phyloP scores from a whole-genome alignment of 2,329 filamentous ascomycete species.

The Dothistroma pini region DNA sequence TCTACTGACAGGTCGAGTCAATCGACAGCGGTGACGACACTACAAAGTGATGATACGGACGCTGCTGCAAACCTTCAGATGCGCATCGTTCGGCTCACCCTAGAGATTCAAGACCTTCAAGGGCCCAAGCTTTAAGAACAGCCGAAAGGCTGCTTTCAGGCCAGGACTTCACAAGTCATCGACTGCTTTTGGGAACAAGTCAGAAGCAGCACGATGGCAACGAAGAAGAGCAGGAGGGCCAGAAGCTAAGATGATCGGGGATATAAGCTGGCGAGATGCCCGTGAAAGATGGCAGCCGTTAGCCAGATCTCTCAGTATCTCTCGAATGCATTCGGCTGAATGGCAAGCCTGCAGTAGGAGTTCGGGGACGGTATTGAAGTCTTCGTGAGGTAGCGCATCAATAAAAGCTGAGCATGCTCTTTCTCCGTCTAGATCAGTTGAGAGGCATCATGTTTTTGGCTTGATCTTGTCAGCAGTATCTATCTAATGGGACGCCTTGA shows the following conservation, averaged over 20 bases:
- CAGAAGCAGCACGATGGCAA: neutral
- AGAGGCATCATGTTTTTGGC: neutral
- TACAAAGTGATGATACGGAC: neutral
- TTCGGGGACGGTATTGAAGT: too few relatives aligned
- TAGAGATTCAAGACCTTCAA: neutral
- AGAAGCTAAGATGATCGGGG: neutral
- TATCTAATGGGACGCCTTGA: constrained; percentile 94
- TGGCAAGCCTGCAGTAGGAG: neutral
- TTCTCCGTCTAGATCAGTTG: too few relatives aligned
- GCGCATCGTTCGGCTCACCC: neutral
- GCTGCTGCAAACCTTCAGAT: neutral
- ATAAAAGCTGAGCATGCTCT: neutral
- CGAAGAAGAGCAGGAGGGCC: neutral
- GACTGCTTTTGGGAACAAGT: neutral
- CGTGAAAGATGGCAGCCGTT: neutral
- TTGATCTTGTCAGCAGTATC: constrained; percentile 72
- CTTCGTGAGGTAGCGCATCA: neutral
- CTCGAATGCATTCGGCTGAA: neutral
- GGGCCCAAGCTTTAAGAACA: neutral
- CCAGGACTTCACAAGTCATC: neutral
- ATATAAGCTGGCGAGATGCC: neutral
- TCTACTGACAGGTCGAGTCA: neutral
- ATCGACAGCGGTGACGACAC: neutral
- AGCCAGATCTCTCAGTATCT: neutral
- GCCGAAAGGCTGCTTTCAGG: neutral